Percentiles rank a stretch among this genome's conserved stretches.
phyloP scores from a whole-genome alignment of 2,329 filamentous ascomycete genomes.

The Ophiocordyceps camponoti-leonardi region DNA sequence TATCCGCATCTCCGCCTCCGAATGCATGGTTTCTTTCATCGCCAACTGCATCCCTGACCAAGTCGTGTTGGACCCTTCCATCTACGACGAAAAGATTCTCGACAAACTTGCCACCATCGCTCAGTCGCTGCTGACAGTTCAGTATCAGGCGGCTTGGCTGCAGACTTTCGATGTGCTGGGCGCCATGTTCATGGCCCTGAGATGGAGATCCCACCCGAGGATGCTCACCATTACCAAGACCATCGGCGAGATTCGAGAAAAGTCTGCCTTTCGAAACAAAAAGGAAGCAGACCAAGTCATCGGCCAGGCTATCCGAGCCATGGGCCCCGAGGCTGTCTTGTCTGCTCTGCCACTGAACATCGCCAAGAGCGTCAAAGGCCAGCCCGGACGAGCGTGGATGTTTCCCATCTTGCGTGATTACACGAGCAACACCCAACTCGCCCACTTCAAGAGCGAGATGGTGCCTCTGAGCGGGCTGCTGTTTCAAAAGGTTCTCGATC shows the following conservation, averaged over 20 bases:
- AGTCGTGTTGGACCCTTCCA: constrained; percentile 72
- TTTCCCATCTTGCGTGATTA: constrained; percentile 80
- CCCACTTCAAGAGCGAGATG: constrained; percentile 73
- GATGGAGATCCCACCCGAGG: constrained; percentile 71
- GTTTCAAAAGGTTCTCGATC: constrained; percentile 76
- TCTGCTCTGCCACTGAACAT: constrained; percentile 76
- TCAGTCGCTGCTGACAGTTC: constrained; percentile 64
- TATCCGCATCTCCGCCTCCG: constrained; percentile 84
- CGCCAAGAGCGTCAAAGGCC: constrained; percentile 53
- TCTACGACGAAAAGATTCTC: constrained; percentile 81
- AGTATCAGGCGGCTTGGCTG: constrained; percentile 87
- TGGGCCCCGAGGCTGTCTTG: constrained; percentile 77
- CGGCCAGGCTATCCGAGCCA: constrained; percentile 70
- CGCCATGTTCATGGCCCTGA: constrained; percentile 71
- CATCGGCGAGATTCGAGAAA: constrained; percentile 74
- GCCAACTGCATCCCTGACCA: constrained; percentile 74
- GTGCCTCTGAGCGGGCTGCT: constrained; percentile 79
- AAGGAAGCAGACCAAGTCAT: constrained; percentile 88
- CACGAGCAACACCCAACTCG: constrained; percentile 72
- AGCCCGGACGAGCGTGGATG: constrained; percentile 85
- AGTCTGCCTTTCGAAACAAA: constrained; percentile 79
- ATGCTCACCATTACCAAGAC: constrained; percentile 58
- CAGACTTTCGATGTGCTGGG: constrained; percentile 83
- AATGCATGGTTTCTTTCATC: constrained; percentile 86
- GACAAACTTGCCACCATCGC: constrained; percentile 63